Evolutionary conservation across 495 filamentous ascomycete genomes (phyloP), one percentile per base, ranked within the genome.

Genomic region (Hypoxylon lienhwacheense): DNA sequence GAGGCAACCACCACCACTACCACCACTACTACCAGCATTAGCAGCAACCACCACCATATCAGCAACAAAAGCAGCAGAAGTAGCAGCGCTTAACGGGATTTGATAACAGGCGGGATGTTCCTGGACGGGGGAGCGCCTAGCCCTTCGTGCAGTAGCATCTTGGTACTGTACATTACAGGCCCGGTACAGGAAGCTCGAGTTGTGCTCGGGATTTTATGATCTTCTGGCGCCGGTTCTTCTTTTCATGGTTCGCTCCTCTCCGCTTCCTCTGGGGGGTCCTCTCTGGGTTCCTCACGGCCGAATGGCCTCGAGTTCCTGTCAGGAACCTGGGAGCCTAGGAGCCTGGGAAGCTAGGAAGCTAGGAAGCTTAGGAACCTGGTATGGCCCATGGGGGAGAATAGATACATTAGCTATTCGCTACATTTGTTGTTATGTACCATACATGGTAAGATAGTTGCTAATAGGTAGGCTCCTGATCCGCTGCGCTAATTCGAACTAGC

Each of bases 401-500:
- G n/a, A n/a, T n/a, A n/a, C n/a, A n/a, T n/a, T n/a, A n/a, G n/a
- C n/a, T n/a, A n/a, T n/a, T n/a, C n/a, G n/a, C n/a, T n/a, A n/a
- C n/a, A n/a, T n/a, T n/a, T n/a, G n/a, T n/a, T n/a, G n/a, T n/a
- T n/a, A n/a, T n/a, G n/a, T n/a, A n/a, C n/a, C n/a, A n/a, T n/a
- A n/a, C n/a, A n/a, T n/a, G n/a, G n/a, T n/a, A n/a, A n/a, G n/a
- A n/a, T 5, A 19, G 35, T 2, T 17, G 32, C n/a, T n/a, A 12
- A n/a, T n/a, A 37, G 8, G 19, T 19, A 11, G 17, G 17, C 16
- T 49, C 36, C 32, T 60, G 46, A 33, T 31, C 21, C 36, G 41
- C 31, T 32, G 49, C 50, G 15, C 56, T 55, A 61, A 61, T 47
- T 46, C 55, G 25, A 40, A 34, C 56, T 60, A 50, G 45, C 37